Conservation (phyloP, 106 monocot species). For the Allium sativum region DNA sequence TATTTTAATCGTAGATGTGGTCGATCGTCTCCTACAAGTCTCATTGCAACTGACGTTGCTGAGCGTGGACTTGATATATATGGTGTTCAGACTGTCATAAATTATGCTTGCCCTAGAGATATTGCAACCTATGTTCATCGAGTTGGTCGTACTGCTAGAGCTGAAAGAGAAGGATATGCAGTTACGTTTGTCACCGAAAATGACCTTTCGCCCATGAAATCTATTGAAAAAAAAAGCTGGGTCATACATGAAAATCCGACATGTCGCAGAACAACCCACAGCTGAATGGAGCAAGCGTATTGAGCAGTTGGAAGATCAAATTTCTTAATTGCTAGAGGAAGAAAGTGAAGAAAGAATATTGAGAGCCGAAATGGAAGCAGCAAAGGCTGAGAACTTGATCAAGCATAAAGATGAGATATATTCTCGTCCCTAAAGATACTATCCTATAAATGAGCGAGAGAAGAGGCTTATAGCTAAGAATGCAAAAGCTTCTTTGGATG, state of each 20-base stretch:
- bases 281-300: slow-evolving; percentile 61
- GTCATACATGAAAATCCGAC: slow-evolving; percentile 67
- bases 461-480: slow-evolving; percentile 61
- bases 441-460: slow-evolving; percentile 83
- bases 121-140: slow-evolving; percentile 97
- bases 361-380: slow-evolving; percentile 94
- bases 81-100: slow-evolving; percentile 95
- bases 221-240: slow-evolving; percentile 95
- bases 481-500: slow-evolving; percentile 47
- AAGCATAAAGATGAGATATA: slow-evolving; percentile 80
- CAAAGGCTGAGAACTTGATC: slow-evolving; percentile 95
- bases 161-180: slow-evolving; percentile 93
- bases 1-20: slow-evolving; percentile 92
- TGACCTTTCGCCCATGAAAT: slow-evolving; percentile 82
- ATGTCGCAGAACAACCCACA: slow-evolving; percentile 72
- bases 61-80: slow-evolving; percentile 97
- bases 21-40: slow-evolving; percentile 86
- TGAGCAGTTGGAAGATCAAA: slow-evolving; percentile 84
- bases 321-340: slow-evolving; percentile 61
- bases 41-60: slow-evolving; percentile 99
- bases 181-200: slow-evolving; percentile 94
- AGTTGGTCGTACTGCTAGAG: slow-evolving; percentile 96
- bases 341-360: slow-evolving; percentile 69
- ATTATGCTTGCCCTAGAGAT: slow-evolving; percentile 92
- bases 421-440: slow-evolving; percentile 89